A percentile compares a stretch with the other conserved stretches of the same genome.
Evolutionary conservation across 2,329 filamentous ascomycete species (phyloP).

Genomic region (Claviceps cyperi): DNA sequence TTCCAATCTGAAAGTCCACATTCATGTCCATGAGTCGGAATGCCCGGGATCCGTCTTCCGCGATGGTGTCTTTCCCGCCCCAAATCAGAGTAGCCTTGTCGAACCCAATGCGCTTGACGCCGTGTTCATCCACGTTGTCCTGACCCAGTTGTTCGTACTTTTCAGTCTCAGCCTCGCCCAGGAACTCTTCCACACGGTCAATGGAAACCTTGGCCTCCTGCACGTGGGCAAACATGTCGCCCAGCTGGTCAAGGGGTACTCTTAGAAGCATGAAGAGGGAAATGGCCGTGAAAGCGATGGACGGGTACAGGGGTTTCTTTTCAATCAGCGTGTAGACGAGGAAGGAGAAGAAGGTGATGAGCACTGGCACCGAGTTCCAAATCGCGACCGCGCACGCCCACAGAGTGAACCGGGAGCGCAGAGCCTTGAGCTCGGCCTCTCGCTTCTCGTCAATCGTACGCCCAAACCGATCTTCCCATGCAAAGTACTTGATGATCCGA

Average conservation of each 20-base stretch:
- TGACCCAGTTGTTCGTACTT: conserved; percentile 77
- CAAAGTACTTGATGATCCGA: conserved; percentile 97
- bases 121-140: conserved; percentile 52
- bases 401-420: conserved; percentile 73
- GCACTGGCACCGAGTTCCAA: conserved; percentile 88
- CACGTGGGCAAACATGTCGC: conserved; percentile 97
- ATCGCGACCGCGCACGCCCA: conserved; percentile 87
- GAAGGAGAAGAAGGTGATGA: conserved; percentile 96
- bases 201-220: conserved; percentile 96
- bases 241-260: conserved; percentile 85
- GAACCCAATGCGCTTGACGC: conserved; percentile 69
- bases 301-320: conserved; percentile 77
- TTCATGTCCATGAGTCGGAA: conserved; percentile 76
- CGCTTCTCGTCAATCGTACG: conserved; percentile 82
- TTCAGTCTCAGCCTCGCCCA: conserved; percentile 86
- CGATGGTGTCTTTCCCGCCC: conserved; percentile 54
- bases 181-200: conserved; percentile 88
- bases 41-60: conserved; percentile 52
- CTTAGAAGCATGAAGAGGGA: conserved; percentile 91
- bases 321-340: conserved; percentile 84
- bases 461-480: conserved; percentile 89
- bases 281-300: conserved; percentile 87
- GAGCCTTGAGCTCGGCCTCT: conserved; percentile 56
- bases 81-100: conserved; percentile 76
- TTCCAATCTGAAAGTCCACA: conserved; percentile 68